Evolutionary conservation across 2,329 filamentous ascomycete species (phyloP), one percentile per base, ranked within the genome.

Genomic region (Penicillium sp.): DNA sequence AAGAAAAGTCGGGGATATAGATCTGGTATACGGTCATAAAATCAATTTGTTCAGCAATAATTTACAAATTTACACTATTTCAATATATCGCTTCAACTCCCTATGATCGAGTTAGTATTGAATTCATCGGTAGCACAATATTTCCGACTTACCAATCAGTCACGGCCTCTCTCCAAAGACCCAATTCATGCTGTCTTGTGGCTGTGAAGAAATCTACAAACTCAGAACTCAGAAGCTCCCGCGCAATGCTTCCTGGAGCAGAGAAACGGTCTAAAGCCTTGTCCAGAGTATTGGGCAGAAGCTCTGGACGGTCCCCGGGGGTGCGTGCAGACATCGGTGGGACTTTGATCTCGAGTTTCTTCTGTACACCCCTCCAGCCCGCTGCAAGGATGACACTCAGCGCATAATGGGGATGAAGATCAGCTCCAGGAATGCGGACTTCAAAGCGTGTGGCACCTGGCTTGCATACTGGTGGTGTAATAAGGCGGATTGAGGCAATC

Each of bases 161-260:
- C 11, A 97, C 92, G 1, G 92, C 92, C 74, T 97, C 92, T 66
- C 97, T 91, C 88, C 90, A 97, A 9, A 96, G 77, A 59, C 89
- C 80, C 55, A 93, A 82, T 76, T 97, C 93, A 75, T 97, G 92
- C 73, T 95, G 87, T 61, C 93, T 84, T 19, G 92, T 96, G n/a
- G 92, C 93, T 13, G 87, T 91, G 77, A 87, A 97, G 74, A 97
- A 93, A 15, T 97, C 92, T 5, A 97, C 93, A 76, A 97, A 97
- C 11, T 89, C 91, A 68, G 96, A 88, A 0, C 92, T 92, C 71
- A 97, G 89, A 0, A 96, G 88, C 72, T 97, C 90, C 53, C 93
- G 82, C 8, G 93, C 93, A n/a, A 97, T 81, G 70, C 92, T 97
- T 2, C 82, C 89, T 63, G 86, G 82, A 19, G 84, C 78, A 77